A percentile compares a stretch with the other conserved stretches of the same genome.
Evolutionary conservation across 2,329 filamentous ascomycete genomes (phyloP).

Genomic region (Fusarium sororula): DNA sequence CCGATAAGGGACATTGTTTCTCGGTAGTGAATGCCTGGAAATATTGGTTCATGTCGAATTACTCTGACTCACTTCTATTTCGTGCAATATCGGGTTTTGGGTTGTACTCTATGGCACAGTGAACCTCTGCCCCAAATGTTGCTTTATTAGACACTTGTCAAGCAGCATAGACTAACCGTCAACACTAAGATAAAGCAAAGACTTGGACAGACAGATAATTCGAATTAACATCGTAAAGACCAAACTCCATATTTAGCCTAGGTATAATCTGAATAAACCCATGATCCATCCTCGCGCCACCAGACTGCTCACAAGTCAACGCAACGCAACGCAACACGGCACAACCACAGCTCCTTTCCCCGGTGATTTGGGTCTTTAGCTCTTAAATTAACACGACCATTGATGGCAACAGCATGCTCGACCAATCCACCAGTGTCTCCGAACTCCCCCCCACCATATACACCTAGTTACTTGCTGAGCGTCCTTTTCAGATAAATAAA

Average conservation of each 20-base stretch:
- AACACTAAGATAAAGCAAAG: not conserved
- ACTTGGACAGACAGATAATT: not conserved
- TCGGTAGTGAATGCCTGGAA: not conserved
- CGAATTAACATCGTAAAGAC: slow-evolving; percentile 21
- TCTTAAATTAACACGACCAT: slow-evolving; percentile 24
- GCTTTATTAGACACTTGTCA: not conserved
- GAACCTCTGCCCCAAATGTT: not conserved
- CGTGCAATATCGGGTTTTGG: not conserved
- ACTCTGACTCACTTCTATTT: not conserved
- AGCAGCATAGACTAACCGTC: not conserved
- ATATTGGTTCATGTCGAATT: not conserved
- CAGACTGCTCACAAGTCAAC: slow-evolving; percentile 27
- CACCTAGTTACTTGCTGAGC: slow-evolving; percentile 24
- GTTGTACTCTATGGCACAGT: not conserved
- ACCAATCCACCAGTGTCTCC: slow-evolving; percentile 10
- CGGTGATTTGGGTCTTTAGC: slow-evolving; percentile 10
- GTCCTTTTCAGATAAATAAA: slow-evolving; percentile 25
- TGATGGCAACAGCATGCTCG: slow-evolving; percentile 21
- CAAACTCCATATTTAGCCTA: slow-evolving; percentile 40
- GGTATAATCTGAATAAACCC: slow-evolving; percentile 41
- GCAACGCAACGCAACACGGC: not conserved
- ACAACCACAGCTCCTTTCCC: not conserved
- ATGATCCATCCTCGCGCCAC: slow-evolving; percentile 35
- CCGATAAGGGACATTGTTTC: not conserved
- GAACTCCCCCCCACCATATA: slow-evolving; percentile 22